These are phyloP conservation scores for Triadica sebifera DNA, from an alignment of 345 rosid species.

Conservation along the genomic window DNA sequence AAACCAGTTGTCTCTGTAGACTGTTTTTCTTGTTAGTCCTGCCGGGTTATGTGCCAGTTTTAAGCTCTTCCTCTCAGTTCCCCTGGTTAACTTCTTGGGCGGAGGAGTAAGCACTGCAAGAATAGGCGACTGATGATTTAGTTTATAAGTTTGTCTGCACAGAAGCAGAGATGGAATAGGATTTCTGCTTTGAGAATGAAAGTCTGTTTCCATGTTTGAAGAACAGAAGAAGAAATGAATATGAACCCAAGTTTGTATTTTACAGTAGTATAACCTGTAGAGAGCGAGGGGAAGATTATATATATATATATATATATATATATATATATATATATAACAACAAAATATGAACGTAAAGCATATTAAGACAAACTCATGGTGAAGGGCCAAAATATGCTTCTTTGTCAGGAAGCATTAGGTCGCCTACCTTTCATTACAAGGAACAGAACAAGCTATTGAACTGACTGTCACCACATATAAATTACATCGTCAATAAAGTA, in stretches of 20 bases:
- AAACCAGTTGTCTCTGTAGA: conserved; percentile 51
- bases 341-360: background rate
- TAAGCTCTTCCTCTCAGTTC: conserved; percentile 15
- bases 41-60: conserved; percentile 5
- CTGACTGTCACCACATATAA: no score
- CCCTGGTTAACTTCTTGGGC: conserved; percentile 14
- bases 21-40: conserved; percentile 23
- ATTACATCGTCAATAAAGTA: no score
- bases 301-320: background rate
- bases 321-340: no score
- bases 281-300: background rate
- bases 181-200: conserved; percentile 17
- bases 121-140: conserved; percentile 14
- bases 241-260: background rate
- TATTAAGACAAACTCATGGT: background rate
- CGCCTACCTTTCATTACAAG: no score
- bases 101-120: conserved; percentile 38
- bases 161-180: conserved; percentile 4
- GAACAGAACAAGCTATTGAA: no score
- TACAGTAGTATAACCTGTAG: background rate
- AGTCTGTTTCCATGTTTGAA: conserved; percentile 35
- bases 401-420: background rate
- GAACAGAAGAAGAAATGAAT: background rate
- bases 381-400: background rate
- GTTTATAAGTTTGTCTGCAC: background rate